phyloP scores from a whole-genome alignment of 1,284 basidiomycete genomes.

The Ganoderma resinaceum region DNA sequence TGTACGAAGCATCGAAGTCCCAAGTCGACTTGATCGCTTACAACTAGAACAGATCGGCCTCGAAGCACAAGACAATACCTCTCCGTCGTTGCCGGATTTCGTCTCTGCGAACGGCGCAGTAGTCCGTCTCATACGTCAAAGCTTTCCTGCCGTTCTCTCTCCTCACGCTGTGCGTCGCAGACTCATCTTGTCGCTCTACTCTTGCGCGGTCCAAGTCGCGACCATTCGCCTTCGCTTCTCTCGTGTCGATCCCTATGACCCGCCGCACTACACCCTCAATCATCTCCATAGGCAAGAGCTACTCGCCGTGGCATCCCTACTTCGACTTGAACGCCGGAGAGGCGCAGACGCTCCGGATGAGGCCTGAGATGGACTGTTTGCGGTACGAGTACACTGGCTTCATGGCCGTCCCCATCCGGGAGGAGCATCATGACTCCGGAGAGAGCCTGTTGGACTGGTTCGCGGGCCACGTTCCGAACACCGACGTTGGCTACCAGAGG shows the following conservation, averaged over 20 bases:
- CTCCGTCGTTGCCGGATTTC: slow-evolving; percentile 9
- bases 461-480: slow-evolving; percentile 47
- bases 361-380: slow-evolving; percentile 60
- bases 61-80: slow-evolving; percentile 26
- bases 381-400: slow-evolving; percentile 61
- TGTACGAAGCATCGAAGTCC: slow-evolving; percentile 83
- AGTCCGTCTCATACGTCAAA: slow-evolving; percentile 59
- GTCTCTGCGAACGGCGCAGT: slow-evolving; percentile 36
- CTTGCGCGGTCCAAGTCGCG: slow-evolving; percentile 71
- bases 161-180: too few relatives aligned
- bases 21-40: slow-evolving; percentile 78
- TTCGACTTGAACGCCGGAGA: slow-evolving; percentile 11
- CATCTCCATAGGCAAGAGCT: slow-evolving; percentile 19
- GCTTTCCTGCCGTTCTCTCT: too few relatives aligned
- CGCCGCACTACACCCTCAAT: slow-evolving; percentile 15
- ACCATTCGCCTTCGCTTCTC: slow-evolving; percentile 65
- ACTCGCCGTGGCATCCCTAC: slow-evolving; percentile 27
- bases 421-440: slow-evolving; percentile 52
- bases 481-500: too few relatives aligned
- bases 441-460: slow-evolving; percentile 58
- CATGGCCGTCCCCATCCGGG: slow-evolving; percentile 57
- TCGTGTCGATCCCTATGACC: slow-evolving; percentile 50
- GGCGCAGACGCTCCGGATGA: slow-evolving; percentile 52
- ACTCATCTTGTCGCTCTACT: slow-evolving; percentile 53
- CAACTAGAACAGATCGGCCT: slow-evolving; percentile 59